Base-by-base conservation (phyloP, 768 basidiomycete species). In the Boletus rex-veris region DNA sequence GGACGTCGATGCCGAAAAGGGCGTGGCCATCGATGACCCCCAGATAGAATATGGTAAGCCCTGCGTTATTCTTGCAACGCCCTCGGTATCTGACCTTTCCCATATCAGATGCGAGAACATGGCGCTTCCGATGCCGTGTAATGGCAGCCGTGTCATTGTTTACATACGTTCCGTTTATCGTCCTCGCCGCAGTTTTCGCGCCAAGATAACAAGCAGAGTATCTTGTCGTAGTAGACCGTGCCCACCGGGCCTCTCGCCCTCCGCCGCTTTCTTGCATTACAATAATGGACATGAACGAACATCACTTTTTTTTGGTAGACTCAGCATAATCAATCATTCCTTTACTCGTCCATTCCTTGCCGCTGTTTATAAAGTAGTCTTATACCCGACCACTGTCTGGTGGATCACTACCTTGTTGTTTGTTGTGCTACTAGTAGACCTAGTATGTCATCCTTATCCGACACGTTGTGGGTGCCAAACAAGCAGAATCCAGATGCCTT, bases 161-260 rank as follows among this genome's bases (percentile, higher is more conserved):
- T 67, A 89, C 87, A 19, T 91, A 91, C 68, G 74, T 90, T 57
- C 89, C 89, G 14, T 88, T 91, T 69, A 84, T 91, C 67, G 74
- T 87, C 58, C 80, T 86, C 54, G 74, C 89, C 59, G 84, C 84
- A 58, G 74, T 90, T 59, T 88, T 85, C 65, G 83, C 64, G 8
- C 68, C 67, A 57, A 70, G 71, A 63, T 71, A 48, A 54, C 69
- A 57, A 35, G 43, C 58, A 54, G 48, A 18, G 38, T 41, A 41
- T 53, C 54, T 41, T 50, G 37, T 47, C 56, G 24, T 58, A 58
- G 48, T 45, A 57, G 45, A 48, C 38, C 41, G 24, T 41, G 33
- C 58, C 37, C 46, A 39, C 33, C 14, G 31, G 41, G 47, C 44
- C 41, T 21, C 33, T 48, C 54, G 31, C 41, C 49, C 52, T 43